These are phyloP conservation scores for Ichthyophonus hoferi DNA, from an alignment of 208 protist species.

Conservation along the genomic window DNA sequence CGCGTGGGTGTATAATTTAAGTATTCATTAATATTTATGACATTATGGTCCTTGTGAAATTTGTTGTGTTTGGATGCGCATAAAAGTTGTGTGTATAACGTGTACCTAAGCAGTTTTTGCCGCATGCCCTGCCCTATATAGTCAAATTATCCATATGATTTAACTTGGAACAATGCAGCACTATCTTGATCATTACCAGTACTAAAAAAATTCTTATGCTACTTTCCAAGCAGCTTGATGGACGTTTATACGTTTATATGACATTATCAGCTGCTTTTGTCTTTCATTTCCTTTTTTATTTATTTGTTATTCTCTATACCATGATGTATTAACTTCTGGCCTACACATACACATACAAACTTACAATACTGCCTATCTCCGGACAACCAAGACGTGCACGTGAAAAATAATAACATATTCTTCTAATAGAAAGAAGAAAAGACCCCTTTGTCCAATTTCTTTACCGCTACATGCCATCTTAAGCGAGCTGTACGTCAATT, in stretches of 20 bases:
- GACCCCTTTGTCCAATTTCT: conserved; percentile 2
- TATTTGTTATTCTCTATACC: not conserved
- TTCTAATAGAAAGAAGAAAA: not conserved
- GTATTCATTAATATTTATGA: not conserved
- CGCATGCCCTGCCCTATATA: not conserved
- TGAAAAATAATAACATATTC: not conserved
- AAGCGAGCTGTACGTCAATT: not conserved
- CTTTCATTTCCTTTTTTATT: too few relatives aligned
- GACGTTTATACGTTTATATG: too few relatives aligned
- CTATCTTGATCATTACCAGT: too few relatives aligned
- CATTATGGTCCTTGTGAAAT: not conserved
- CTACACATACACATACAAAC: not conserved
- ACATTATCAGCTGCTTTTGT: too few relatives aligned
- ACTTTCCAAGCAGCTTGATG: too few relatives aligned
- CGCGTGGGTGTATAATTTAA: not conserved
- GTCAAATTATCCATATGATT: too few relatives aligned
- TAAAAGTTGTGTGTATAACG: too few relatives aligned
- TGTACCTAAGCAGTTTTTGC: too few relatives aligned
- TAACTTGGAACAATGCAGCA: too few relatives aligned
- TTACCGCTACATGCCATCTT: not conserved
- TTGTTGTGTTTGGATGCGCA: too few relatives aligned
- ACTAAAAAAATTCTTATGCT: too few relatives aligned
- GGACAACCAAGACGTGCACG: not conserved
- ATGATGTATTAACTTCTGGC: not conserved
- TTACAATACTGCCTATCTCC: not conserved